phyloP scores from a whole-genome alignment of 495 filamentous ascomycete species.

The Penicillium atrosanguineum region DNA sequence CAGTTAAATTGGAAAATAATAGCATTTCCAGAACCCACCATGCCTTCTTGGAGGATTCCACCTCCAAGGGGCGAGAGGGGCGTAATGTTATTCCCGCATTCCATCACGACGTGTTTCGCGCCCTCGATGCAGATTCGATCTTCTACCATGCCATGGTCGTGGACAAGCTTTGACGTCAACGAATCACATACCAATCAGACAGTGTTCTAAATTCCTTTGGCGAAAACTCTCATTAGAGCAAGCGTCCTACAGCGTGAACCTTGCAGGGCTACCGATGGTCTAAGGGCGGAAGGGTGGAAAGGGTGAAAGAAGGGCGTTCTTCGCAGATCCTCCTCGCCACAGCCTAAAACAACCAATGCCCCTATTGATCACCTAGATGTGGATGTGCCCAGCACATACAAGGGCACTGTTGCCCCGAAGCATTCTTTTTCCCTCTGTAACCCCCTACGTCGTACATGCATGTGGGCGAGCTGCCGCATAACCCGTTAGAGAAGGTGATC shows the following conservation, averaged over 20 bases:
- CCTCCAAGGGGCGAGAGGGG: background rate
- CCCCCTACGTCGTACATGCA: background rate
- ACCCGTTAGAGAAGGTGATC: too few relatives aligned
- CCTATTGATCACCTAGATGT: background rate
- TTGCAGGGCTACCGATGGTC: background rate
- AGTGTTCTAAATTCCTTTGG: background rate
- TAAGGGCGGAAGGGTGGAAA: background rate
- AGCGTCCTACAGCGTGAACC: background rate
- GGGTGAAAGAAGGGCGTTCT: background rate
- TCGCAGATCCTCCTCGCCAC: background rate
- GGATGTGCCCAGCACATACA: background rate
- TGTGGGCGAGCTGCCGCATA: too few relatives aligned
- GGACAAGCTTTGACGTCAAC: background rate
- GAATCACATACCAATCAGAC: background rate
- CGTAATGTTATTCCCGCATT: conserved; percentile 8
- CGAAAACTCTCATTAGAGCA: background rate
- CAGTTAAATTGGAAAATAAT: background rate
- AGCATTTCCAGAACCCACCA: background rate
- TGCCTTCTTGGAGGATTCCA: background rate
- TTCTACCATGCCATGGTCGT: background rate
- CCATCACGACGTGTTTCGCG: conserved; percentile 4
- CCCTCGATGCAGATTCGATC: background rate
- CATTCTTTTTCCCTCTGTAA: background rate
- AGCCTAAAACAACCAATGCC: background rate
- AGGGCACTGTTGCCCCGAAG: background rate